These are phyloP conservation scores for Platanthera guangdongensis DNA, from an alignment of 106 monocot species.

Conservation along the genomic window DNA sequence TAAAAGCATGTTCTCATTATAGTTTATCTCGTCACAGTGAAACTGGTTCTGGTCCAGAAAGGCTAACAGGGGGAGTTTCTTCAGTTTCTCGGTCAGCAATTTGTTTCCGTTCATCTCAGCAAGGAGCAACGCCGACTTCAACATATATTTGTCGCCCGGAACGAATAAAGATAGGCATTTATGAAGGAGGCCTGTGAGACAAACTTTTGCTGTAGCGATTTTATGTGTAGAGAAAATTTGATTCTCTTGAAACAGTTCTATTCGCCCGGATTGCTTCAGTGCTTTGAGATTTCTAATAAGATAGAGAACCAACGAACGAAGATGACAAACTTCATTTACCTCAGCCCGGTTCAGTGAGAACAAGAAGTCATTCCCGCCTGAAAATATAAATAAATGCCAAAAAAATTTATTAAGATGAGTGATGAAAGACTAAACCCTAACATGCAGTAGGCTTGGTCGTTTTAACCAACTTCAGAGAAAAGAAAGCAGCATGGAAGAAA, in stretches of 20 bases:
- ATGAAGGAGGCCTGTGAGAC: constrained; percentile 45
- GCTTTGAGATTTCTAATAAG: constrained; percentile 46
- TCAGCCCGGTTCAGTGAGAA: constrained; percentile 14
- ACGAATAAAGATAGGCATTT: constrained; percentile 48
- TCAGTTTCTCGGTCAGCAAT: constrained; percentile 33
- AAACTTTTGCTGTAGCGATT: constrained; percentile 29
- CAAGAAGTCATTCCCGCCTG: constrained; percentile 22
- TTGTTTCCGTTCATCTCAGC: constrained; percentile 36
- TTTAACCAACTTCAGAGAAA: not conserved
- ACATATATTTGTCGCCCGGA: constrained; percentile 42
- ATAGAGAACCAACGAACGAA: constrained; percentile 55
- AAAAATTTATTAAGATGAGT: not conserved
- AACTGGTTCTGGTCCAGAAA: constrained; percentile 6
- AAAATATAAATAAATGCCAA: not conserved
- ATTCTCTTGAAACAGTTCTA: constrained; percentile 24
- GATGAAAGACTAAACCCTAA: not conserved
- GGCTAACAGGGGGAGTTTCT: constrained; percentile 29
- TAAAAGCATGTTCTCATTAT: constrained; percentile 15
- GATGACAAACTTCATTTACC: constrained; percentile 18
- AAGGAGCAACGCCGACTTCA: constrained; percentile 40
- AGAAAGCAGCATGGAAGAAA: not conserved
- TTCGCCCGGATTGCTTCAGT: constrained; percentile 36
- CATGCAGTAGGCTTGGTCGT: too few relatives aligned
- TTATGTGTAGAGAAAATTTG: constrained; percentile 13
- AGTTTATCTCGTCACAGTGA: not conserved